A percentile compares a stretch with the other conserved stretches of the same genome.
Conservation (phyloP, 169 alveolate species). For the Fabrea salina region DNA sequence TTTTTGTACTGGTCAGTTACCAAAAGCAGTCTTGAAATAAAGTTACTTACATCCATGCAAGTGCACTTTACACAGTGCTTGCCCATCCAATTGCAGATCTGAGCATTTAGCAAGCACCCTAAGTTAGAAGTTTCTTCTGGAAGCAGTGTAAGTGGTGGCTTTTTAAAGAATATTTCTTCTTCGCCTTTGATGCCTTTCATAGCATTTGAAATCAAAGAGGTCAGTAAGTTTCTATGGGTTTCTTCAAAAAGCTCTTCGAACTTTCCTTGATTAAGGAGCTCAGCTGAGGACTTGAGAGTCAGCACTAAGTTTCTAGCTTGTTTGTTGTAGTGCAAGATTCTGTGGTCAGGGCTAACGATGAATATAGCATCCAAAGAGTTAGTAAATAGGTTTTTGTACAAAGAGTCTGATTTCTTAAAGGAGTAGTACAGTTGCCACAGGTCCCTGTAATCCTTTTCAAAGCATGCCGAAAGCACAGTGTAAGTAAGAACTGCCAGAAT, state of each 20-base stretch:
- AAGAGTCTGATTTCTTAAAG: not conserved
- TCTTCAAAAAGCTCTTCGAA: not conserved
- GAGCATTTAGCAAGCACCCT: not conserved
- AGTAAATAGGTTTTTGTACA: not conserved
- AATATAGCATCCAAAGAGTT: not conserved
- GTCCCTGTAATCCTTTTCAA: constrained; percentile 30
- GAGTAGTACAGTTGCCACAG: not conserved
- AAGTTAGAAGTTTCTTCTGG: not conserved
- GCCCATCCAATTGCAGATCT: not conserved
- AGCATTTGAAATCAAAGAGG: not conserved
- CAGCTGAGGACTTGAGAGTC: not conserved
- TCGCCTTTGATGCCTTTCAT: not conserved
- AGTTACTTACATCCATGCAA: not conserved
- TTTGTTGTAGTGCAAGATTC: not conserved
- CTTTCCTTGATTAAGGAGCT: not conserved
- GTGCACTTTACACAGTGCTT: not conserved
- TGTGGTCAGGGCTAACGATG: not conserved
- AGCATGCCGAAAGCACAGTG: not conserved
- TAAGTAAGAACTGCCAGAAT: not conserved
- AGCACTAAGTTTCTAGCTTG: not conserved
- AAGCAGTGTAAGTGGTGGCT: not conserved
- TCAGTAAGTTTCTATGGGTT: not conserved
- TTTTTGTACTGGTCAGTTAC: not conserved
- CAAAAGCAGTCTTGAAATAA: not conserved
- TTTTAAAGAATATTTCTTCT: not conserved